Evolutionary conservation across 768 basidiomycete species (phyloP).

Genomic region (Zangia roseola): DNA sequence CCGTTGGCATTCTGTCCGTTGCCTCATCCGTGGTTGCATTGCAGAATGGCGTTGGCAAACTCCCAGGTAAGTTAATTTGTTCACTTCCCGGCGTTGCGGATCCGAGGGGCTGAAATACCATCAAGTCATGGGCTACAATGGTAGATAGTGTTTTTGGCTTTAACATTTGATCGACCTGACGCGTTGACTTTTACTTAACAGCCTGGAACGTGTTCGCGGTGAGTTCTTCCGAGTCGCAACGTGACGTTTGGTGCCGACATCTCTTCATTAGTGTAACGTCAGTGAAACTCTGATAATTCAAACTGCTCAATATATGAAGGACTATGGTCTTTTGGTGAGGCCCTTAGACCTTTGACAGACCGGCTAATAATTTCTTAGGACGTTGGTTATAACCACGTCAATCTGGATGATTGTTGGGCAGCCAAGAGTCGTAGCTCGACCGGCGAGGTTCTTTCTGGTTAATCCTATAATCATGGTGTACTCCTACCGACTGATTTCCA

Average conservation of each 20-base stretch:
- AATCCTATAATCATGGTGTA: constrained; percentile 9
- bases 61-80: constrained; percentile 24
- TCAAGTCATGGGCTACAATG: constrained; percentile 33
- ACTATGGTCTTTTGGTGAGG: constrained; percentile 48
- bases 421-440: constrained; percentile 48
- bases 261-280: constrained; percentile 51
- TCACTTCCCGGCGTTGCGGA: background rate
- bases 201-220: constrained; percentile 71
- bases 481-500: background rate
- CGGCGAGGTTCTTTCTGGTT: constrained; percentile 57
- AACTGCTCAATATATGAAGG: constrained; percentile 50
- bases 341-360: background rate
- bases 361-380: constrained; percentile 35
- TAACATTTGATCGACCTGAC: constrained; percentile 1
- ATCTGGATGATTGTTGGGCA: constrained; percentile 65
- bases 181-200: constrained; percentile 22
- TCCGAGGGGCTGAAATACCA: constrained; percentile 7
- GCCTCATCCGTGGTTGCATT: constrained; percentile 17
- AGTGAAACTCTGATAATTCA: constrained; percentile 50
- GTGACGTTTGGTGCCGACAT: background rate
- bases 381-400: constrained; percentile 56
- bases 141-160: constrained; percentile 10
- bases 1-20: constrained; percentile 11
- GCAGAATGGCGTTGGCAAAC: constrained; percentile 31
- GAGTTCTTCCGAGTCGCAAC: constrained; percentile 10